These are phyloP conservation scores for Zymoseptoria pseudotritici DNA, from an alignment of 2,329 filamentous ascomycete genomes.

Conservation along the genomic window DNA sequence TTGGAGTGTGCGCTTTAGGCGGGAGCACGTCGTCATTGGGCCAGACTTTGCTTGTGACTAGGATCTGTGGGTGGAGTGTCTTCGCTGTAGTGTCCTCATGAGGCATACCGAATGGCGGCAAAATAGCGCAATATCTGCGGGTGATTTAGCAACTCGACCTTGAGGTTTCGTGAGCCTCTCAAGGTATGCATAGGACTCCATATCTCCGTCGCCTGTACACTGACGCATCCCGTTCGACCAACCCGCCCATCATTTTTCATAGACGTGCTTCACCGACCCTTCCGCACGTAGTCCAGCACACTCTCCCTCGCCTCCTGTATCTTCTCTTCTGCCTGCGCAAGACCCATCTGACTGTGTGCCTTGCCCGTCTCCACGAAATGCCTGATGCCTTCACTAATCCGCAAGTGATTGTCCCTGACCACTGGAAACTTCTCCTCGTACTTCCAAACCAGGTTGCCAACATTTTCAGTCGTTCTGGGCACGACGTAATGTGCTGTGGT, in stretches of 20 bases:
- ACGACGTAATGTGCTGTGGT: conserved; percentile 77
- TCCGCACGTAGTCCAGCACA: conserved; percentile 83
- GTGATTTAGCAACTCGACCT: too few species aligned
- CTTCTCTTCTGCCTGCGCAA: conserved; percentile 70
- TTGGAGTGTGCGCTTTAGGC: too few species aligned
- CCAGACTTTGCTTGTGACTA: too few species aligned
- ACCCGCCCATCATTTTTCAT: background rate
- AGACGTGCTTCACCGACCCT: conserved; percentile 47
- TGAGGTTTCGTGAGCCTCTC: background rate
- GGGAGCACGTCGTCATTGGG: too few species aligned
- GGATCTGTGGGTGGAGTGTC: too few species aligned
- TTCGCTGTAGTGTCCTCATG: too few species aligned
- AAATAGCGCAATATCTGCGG: too few species aligned
- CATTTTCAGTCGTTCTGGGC: conserved; percentile 83
- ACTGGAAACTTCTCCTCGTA: conserved; percentile 87
- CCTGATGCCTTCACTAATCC: conserved; percentile 60
- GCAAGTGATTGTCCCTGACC: conserved; percentile 72
- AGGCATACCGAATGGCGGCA: too few species aligned
- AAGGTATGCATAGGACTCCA: background rate
- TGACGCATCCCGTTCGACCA: background rate
- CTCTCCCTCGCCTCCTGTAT: conserved; percentile 67
- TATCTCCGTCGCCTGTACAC: background rate
- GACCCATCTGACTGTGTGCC: conserved; percentile 63
- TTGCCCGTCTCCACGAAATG: conserved; percentile 66
- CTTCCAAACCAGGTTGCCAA: conserved; percentile 77